These are phyloP conservation scores for Colletotrichum tofieldiae DNA, from an alignment of 2,329 filamentous ascomycete genomes.

Conservation along the genomic window DNA sequence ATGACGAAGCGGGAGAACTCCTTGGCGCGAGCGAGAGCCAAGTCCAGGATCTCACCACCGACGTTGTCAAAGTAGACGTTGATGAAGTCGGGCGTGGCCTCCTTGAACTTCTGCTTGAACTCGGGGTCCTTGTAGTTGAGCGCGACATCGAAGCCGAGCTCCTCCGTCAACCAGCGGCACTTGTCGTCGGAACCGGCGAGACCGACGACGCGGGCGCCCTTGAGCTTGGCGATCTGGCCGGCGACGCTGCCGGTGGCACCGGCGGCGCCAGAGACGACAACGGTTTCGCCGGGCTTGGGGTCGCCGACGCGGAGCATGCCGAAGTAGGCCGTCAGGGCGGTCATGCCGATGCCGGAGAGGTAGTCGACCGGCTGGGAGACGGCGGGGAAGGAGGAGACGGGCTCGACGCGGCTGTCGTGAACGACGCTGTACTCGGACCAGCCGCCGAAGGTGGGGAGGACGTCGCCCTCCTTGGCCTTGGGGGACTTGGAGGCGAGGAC, in stretches of 20 bases:
- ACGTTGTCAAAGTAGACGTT: conserved; percentile 85
- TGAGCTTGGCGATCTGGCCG: conserved; percentile 84
- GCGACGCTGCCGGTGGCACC: conserved; percentile 84
- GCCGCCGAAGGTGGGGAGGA: conserved; percentile 69
- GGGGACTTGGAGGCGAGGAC: conserved; percentile 73
- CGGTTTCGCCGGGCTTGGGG: conserved; percentile 79
- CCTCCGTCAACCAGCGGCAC: conserved; percentile 74
- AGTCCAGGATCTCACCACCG: conserved; percentile 79
- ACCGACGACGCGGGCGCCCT: conserved; percentile 74
- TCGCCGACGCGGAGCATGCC: conserved; percentile 79
- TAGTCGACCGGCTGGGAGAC: conserved; percentile 69
- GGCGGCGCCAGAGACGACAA: conserved; percentile 84
- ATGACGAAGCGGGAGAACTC: conserved; percentile 77
- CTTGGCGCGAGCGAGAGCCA: conserved; percentile 76
- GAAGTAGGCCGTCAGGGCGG: conserved; percentile 83
- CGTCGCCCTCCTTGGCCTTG: conserved; percentile 69
- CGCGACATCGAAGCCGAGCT: conserved; percentile 77
- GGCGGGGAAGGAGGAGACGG: conserved; percentile 57
- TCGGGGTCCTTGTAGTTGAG: conserved; percentile 79
- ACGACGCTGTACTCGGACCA: conserved; percentile 79
- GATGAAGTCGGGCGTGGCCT: conserved; percentile 71
- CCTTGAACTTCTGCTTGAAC: conserved; percentile 73
- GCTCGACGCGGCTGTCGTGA: conserved; percentile 65
- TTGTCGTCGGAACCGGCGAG: conserved; percentile 79
- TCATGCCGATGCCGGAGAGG: conserved; percentile 75